Evolutionary conservation across 2,329 filamentous ascomycete genomes (phyloP), one percentile per base, ranked within the genome.

Genomic region (Phialophora chinensis): DNA sequence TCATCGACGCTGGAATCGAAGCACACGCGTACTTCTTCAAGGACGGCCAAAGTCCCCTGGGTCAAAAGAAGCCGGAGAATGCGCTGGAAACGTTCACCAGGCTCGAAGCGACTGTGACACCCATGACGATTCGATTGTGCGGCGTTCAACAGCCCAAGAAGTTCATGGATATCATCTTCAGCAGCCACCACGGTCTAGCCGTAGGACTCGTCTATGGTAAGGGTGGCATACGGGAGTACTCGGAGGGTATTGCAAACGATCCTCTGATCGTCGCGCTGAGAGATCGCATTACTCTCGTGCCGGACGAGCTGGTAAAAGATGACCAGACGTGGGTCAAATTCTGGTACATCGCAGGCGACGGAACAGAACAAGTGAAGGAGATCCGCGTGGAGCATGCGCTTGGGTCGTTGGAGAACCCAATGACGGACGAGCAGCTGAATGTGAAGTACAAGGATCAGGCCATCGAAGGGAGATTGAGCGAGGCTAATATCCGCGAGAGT

Each of bases 1-100:
- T 81, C 1, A 86, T 86, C 62, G 84, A 86, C 72, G 83, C 75
- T 2, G 82, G 80, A 63, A 80, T 81, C 12, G 80, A 83, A 69
- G 70, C 85, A 12, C 79, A 81, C 69, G n/a, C n/a, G 27, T 44
- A 44, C 31, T 38, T 53, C 27, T 60, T 53, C 14, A 44, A 25
- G 23, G 31, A 53, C 10, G 56, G 23, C 11, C 49, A 52, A 27
- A 52, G 49, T 25, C 49, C 49, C n/a, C 20, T 52, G 20, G 10
- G 33, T 23, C 17, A 52, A 17, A 27, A 27, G 23, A 33, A 50
- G 8, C 42, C 58, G 3, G 23, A 60, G 47, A 44, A 60, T 20
- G 58, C 33, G 11, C 58, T 60, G 12, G 58, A 42, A 10, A 44
- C 42, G 29, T 27, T 62, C 49, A 54, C 12, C 27, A 53, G n/a